phyloP scores from a whole-genome alignment of 306 rosid species.

The Quercus variabilis region DNA sequence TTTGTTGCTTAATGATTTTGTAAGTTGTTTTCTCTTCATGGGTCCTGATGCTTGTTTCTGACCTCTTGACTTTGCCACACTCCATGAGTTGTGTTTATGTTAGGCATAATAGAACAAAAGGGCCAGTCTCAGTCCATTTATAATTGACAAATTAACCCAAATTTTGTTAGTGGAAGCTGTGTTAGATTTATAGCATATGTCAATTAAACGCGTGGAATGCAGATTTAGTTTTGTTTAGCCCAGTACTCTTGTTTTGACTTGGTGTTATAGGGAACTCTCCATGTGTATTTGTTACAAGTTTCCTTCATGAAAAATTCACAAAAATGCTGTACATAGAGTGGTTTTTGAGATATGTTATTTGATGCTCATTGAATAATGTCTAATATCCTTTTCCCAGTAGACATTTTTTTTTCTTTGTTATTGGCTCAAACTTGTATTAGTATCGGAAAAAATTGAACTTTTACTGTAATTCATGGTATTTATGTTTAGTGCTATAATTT shows the following conservation, averaged over 20 bases:
- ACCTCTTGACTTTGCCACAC: background rate
- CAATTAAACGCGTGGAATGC: background rate
- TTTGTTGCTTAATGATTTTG: background rate
- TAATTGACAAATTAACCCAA: too few relatives aligned
- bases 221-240: background rate
- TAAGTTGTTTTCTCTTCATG: conserved; percentile 8
- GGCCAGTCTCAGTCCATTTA: background rate
- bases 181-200: background rate
- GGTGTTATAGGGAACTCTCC: background rate
- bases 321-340: background rate
- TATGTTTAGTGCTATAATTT: background rate
- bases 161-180: background rate
- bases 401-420: background rate
- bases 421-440: background rate
- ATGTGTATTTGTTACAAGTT: background rate
- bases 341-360: background rate
- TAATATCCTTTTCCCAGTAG: background rate
- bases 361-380: background rate
- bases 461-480: background rate
- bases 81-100: background rate
- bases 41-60: background rate
- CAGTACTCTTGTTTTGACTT: background rate
- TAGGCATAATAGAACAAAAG: background rate
- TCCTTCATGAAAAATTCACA: background rate
- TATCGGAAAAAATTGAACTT: background rate